Conservation (phyloP, 192 early-diverging fungal genomes). For the Linnemannia exigua region DNA sequence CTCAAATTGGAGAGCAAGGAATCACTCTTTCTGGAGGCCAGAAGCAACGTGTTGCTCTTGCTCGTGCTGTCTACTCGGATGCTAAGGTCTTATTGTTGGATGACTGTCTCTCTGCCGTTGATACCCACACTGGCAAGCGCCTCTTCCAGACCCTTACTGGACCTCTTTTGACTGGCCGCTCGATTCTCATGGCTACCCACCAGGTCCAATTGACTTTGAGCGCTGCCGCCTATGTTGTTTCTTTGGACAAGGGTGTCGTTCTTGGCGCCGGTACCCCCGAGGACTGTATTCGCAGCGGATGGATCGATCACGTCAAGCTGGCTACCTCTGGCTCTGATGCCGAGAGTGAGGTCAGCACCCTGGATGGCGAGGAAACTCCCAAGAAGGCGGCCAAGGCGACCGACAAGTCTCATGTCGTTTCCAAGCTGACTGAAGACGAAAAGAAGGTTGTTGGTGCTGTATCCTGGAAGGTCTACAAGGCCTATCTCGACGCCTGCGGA, state of each 20-base stretch:
- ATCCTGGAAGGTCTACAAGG: slow-evolving; percentile 76
- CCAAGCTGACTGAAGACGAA: slow-evolving; percentile 83
- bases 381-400: slow-evolving; percentile 45
- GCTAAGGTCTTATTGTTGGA: slow-evolving; percentile 80
- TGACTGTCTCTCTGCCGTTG: slow-evolving; percentile 92
- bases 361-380: slow-evolving; percentile 57
- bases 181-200: slow-evolving; percentile 89
- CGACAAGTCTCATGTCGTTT: slow-evolving; percentile 27
- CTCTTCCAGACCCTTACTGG: slow-evolving; percentile 83
- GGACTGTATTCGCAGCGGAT: slow-evolving; percentile 47
- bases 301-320: slow-evolving; percentile 57
- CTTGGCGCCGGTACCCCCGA: slow-evolving; percentile 44
- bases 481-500: slow-evolving; percentile 80
- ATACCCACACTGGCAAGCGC: slow-evolving; percentile 81
- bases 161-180: slow-evolving; percentile 79
- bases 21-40: slow-evolving; percentile 89
- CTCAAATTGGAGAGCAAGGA: slow-evolving; percentile 85
- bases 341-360: slow-evolving; percentile 41
- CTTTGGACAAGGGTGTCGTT: slow-evolving; percentile 61
- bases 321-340: slow-evolving; percentile 5
- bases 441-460: slow-evolving; percentile 86
- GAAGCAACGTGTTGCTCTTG: slow-evolving; percentile 88
- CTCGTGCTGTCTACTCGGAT: slow-evolving; percentile 84
- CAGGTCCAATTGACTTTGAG: slow-evolving; percentile 72
- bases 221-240: slow-evolving; percentile 65